These are phyloP conservation scores for Malassezia sympodialis DNA, from an alignment of 1,284 basidiomycete species.

Conservation along the genomic window DNA sequence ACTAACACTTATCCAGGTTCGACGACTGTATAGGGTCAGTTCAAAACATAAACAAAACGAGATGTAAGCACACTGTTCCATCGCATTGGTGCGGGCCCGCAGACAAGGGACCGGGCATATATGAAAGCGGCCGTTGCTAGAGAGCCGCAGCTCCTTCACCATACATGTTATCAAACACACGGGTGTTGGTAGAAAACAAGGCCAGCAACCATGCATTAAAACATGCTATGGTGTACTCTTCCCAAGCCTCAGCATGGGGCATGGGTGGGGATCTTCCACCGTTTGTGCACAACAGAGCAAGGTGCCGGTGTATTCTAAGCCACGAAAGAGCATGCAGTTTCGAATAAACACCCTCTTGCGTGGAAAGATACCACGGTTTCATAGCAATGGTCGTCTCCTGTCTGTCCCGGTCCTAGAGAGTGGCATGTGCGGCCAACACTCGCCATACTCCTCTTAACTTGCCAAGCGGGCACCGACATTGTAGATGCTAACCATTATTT, in stretches of 20 bases:
- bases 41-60: not conserved
- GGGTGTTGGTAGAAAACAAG: not conserved
- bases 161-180: not conserved
- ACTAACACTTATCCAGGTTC: slow-evolving; percentile 41
- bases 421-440: not conserved
- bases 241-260: not conserved
- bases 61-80: slow-evolving; percentile 12
- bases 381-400: slow-evolving; percentile 1
- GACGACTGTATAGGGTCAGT: slow-evolving; percentile 22
- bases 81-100: not conserved
- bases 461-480: not conserved
- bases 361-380: not conserved
- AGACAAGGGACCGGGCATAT: not conserved
- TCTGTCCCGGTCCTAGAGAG: not conserved
- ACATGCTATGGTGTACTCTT: not conserved
- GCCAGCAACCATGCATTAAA: not conserved
- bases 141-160: not conserved
- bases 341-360: not conserved
- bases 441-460: not conserved
- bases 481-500: slow-evolving; percentile 19
- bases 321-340: not conserved
- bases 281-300: not conserved
- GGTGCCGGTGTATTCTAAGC: not conserved
- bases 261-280: not conserved
- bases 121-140: not conserved